Evolutionary conservation across 148 eudicot species (phyloP), one percentile per base, ranked within the genome.

Genomic region (Camellia japonica): DNA sequence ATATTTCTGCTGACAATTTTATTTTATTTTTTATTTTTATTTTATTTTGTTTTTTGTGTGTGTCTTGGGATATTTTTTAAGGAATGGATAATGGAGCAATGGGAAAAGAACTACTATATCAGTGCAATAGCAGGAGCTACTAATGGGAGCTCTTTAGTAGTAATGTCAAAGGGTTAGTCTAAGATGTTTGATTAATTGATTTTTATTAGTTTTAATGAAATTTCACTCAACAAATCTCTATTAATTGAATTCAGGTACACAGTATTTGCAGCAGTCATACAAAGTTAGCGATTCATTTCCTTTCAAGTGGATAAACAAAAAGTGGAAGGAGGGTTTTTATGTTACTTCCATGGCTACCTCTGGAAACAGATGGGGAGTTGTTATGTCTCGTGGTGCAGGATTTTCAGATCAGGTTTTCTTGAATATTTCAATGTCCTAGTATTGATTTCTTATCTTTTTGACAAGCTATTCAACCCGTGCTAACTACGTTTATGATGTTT

Each of bases 71-170:
- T 51, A 41, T 10, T 79, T 49, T 19, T 81, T 52, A 76, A 93
- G 97, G 97, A 93, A 80, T 93, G 97, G 97, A 91, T 93, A 76
- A 84, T 90, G 93, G 94, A 93, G 68, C 91, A 91, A 60, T 93
- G 97, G 97, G 94, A 90, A 74, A 91, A 90, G 86, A 91, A 85
- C 52, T 93, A 80, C 75, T 93, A 90, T 75, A 93, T 93, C 64
- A 93, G 87, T 83, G 83, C 97, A 38, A 71, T 93, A 83, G 94
- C 94, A 3, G 97, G 97, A 71, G 81, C 90, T 49, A 60, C 76
- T 62, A 85, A 89, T 78, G 94, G 97, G 70, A 85, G 90, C 77
- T 90, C 97, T 49, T 84, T 93, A 80, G 93, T 93, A 56, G 86
- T 91, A 23, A 93, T 93, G 97, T 93, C 97, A 7, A 93, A 87